Evolutionary conservation across 179 eudicot genomes (phyloP).

Genomic region (Silene coronaria): DNA sequence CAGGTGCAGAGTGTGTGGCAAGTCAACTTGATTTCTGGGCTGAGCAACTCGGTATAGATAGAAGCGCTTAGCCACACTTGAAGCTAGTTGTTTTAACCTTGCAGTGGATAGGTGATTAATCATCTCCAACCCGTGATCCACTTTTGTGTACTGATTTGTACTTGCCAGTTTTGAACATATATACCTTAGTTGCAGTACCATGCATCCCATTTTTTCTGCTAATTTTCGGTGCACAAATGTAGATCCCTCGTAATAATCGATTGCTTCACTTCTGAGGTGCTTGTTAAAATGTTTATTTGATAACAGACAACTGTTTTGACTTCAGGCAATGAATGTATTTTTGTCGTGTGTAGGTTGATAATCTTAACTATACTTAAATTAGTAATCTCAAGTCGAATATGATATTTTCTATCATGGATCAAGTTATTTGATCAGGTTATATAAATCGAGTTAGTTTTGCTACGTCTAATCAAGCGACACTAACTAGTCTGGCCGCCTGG

Average conservation of each 20-base stretch:
- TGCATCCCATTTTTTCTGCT: background rate
- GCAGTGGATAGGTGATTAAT: background rate
- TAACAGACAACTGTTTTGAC: background rate
- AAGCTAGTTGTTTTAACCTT: background rate
- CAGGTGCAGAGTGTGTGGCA: slow-evolving; percentile 85
- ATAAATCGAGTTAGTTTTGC: too few relatives aligned
- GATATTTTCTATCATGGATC: too few relatives aligned
- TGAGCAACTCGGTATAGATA: slow-evolving; percentile 40
- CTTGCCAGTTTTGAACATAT: background rate
- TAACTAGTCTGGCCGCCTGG: too few relatives aligned
- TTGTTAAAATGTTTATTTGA: background rate
- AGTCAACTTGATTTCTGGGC: slow-evolving; percentile 69
- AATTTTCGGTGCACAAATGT: background rate
- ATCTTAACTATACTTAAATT: too few relatives aligned
- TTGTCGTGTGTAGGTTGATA: too few relatives aligned
- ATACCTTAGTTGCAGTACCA: background rate
- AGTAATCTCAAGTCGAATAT: too few relatives aligned
- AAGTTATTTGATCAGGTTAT: too few relatives aligned
- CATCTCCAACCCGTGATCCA: background rate
- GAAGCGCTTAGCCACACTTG: slow-evolving; percentile 14
- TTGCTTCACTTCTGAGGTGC: background rate
- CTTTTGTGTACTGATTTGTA: background rate
- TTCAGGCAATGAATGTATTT: background rate
- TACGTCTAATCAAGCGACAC: too few relatives aligned
- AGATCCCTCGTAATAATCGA: background rate